Percentiles rank a stretch among this genome's conserved stretches.
phyloP scores from a whole-genome alignment of 257 asterid genomes.

The Solanum habrochaites region DNA sequence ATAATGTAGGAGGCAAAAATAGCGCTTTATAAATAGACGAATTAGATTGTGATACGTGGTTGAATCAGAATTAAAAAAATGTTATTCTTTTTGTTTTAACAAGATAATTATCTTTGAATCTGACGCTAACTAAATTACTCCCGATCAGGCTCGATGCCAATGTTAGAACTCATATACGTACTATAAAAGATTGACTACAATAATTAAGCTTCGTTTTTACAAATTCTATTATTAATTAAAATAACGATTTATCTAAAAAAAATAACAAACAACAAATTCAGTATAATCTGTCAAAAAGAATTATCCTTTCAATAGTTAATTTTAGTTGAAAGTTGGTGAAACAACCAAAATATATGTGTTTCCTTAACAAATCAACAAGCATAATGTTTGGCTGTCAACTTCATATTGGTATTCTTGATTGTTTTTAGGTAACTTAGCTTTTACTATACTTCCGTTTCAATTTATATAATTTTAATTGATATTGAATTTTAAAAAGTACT shows the following conservation, averaged over 20 bases:
- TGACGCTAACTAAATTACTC: neutral
- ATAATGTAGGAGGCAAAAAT: no score
- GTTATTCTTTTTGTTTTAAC: no score
- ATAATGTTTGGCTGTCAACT: neutral
- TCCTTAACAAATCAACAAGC: neutral
- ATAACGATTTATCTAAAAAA: accelerated
- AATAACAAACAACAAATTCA: neutral
- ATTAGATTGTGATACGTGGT: no score
- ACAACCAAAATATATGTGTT: neutral
- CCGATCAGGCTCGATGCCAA: neutral
- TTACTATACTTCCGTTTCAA: neutral
- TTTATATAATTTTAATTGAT: neutral
- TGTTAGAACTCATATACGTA: no score
- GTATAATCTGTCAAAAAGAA: neutral
- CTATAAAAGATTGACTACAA: no score
- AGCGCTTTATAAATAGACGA: neutral
- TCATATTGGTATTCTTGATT: neutral
- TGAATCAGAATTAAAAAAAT: neutral
- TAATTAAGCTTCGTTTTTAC: neutral
- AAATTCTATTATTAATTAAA: neutral
- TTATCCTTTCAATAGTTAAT: neutral
- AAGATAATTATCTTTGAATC: no score
- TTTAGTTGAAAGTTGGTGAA: neutral
- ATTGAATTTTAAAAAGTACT: neutral
- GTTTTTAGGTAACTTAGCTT: neutral